These are phyloP conservation scores for Fusarium denticulatum DNA, from an alignment of 2,329 filamentous ascomycete genomes.

Conservation along the genomic window DNA sequence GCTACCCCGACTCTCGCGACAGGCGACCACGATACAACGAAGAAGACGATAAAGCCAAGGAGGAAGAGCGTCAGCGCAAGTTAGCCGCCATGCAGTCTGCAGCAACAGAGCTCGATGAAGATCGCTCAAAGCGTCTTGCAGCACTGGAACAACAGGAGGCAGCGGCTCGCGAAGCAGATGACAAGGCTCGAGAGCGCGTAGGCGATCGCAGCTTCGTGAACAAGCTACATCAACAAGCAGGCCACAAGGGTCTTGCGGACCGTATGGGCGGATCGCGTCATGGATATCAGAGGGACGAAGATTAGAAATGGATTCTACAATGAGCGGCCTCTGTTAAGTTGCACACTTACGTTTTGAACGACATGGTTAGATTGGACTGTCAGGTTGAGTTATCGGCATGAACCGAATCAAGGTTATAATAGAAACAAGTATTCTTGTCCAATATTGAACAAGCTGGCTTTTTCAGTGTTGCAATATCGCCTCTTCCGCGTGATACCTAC, in stretches of 20 bases:
- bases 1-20: constrained; percentile 36
- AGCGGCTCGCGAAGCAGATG: constrained; percentile 72
- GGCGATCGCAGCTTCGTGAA: constrained; percentile 73
- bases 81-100: constrained; percentile 79
- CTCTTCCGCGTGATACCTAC: not conserved
- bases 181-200: constrained; percentile 69
- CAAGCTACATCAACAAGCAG: constrained; percentile 68
- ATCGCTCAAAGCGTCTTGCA: constrained; percentile 73
- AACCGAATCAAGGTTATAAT: not conserved
- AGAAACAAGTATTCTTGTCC: not conserved
- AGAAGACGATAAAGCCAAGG: constrained; percentile 47
- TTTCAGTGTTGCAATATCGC: not conserved
- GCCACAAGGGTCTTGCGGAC: constrained; percentile 61
- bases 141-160: constrained; percentile 74
- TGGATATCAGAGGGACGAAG: constrained; percentile 58
- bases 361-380: not conserved
- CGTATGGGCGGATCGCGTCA: constrained; percentile 61
- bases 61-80: constrained; percentile 71
- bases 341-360: not conserved
- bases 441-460: not conserved
- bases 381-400: not conserved
- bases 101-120: constrained; percentile 74
- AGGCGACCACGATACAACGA: constrained; percentile 37
- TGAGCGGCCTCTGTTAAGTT: not conserved
- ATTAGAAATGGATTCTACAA: constrained; percentile 41